Conservation (phyloP, 805 yeast species). For the Sporopachydermia quercuum region DNA sequence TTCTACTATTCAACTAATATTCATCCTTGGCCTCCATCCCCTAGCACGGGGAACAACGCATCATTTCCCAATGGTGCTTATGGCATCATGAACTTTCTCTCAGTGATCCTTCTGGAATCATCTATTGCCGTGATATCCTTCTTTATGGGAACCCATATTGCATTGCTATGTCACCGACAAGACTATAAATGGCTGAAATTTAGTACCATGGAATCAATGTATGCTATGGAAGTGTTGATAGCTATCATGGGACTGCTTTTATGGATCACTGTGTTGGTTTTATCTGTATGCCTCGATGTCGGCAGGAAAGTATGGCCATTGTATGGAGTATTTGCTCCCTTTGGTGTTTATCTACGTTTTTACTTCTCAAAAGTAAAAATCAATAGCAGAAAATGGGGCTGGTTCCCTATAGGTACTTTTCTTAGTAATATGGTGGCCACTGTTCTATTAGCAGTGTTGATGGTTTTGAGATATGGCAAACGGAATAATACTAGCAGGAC, state of each 20-base stretch:
- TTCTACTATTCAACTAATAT: constrained; percentile 35
- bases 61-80: constrained; percentile 52
- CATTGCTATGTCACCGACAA: constrained; percentile 9
- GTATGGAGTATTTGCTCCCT: constrained; percentile 50
- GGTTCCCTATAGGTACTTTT: constrained; percentile 48
- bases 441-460: constrained; percentile 27
- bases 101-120: constrained; percentile 46
- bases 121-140: constrained; percentile 47
- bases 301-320: constrained; percentile 63
- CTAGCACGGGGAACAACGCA: too few species aligned
- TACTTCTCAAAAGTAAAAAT: constrained; percentile 38
- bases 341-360: constrained; percentile 50
- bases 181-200: constrained; percentile 20
- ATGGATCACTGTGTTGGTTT: constrained; percentile 25
- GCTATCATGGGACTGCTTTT: constrained; percentile 18
- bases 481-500: constrained; percentile 4
- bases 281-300: constrained; percentile 22
- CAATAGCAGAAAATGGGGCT: constrained; percentile 15
- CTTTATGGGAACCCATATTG: constrained; percentile 40
- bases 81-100: constrained; percentile 62
- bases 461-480: constrained; percentile 31
- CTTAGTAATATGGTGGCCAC: constrained; percentile 34
- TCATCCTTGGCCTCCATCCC: constrained; percentile 16
- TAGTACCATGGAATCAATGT: constrained; percentile 21
- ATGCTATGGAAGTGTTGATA: constrained; percentile 12